phyloP scores from a whole-genome alignment of 169 alveolate genomes.

The Babesia sp. region DNA sequence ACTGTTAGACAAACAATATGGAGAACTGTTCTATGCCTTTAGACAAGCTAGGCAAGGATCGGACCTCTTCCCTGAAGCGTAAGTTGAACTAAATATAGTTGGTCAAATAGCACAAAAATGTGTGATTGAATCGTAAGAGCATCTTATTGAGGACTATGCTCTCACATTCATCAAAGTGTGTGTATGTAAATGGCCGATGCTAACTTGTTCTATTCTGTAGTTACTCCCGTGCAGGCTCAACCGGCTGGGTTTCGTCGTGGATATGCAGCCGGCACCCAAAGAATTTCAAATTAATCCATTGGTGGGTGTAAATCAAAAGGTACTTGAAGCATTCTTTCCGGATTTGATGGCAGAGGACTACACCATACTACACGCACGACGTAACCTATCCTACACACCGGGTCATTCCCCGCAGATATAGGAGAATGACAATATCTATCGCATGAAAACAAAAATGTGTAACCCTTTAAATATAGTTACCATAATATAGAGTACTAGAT shows the following conservation, averaged over 20 bases:
- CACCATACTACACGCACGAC: constrained; percentile 48
- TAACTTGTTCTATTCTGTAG: not conserved
- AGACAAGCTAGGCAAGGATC: constrained; percentile 70
- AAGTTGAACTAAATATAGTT: no score
- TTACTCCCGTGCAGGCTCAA: constrained; percentile 21
- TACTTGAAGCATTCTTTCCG: constrained; percentile 41
- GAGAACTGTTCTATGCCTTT: constrained; percentile 67
- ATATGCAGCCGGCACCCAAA: constrained; percentile 36
- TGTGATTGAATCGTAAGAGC: no score
- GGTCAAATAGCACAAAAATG: no score
- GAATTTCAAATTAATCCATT: constrained; percentile 47
- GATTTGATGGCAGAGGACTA: constrained; percentile 49
- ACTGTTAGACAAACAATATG: constrained; percentile 39
- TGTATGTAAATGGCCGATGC: no score
- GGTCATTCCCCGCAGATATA: not conserved
- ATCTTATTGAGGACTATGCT: no score
- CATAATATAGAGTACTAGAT: not conserved
- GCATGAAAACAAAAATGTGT: not conserved
- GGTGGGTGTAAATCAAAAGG: constrained; percentile 1
- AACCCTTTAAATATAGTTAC: not conserved
- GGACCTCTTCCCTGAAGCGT: constrained; percentile 47
- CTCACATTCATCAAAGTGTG: no score
- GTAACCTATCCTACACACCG: not conserved
- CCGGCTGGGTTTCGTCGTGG: constrained; percentile 33
- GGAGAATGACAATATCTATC: constrained; percentile 6